Evolutionary conservation across 2,329 filamentous ascomycete species (phyloP).

Genomic region (Fusarium sp.): DNA sequence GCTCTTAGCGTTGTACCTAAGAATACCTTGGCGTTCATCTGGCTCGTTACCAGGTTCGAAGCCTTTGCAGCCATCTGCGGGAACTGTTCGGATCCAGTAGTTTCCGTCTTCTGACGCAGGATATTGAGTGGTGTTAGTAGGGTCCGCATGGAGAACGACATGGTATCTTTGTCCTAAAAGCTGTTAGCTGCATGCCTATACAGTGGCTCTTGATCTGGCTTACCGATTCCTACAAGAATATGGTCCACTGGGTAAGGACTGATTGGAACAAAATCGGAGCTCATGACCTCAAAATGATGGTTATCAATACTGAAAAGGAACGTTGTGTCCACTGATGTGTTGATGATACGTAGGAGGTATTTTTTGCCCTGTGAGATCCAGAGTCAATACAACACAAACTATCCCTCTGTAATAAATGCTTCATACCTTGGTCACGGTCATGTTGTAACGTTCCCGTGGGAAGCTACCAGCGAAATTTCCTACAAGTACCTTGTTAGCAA

Average conservation of each 20-base stretch:
- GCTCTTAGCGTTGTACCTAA: background rate
- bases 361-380: background rate
- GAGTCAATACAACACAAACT: no score
- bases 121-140: no score
- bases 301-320: slow-evolving; percentile 7
- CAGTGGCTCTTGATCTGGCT: background rate
- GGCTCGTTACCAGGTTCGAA: no score
- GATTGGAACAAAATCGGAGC: slow-evolving; percentile 16
- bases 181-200: no score
- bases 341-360: slow-evolving; percentile 15
- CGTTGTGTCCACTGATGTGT: background rate
- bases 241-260: slow-evolving; percentile 3
- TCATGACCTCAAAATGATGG: slow-evolving; percentile 10
- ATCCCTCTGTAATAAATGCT: no score
- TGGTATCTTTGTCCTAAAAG: no score
- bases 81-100: no score
- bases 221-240: background rate
- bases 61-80: no score
- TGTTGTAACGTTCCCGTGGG: background rate
- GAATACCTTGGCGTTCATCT: no score
- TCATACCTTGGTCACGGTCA: no score
- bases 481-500: background rate
- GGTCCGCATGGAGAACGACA: no score
- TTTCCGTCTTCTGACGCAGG: no score
- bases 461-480: slow-evolving; percentile 4